A percentile compares a stretch with the other conserved stretches of the same genome.
Conservation (phyloP, 2,329 filamentous ascomycete species). For the Whalleya microplaca region DNA sequence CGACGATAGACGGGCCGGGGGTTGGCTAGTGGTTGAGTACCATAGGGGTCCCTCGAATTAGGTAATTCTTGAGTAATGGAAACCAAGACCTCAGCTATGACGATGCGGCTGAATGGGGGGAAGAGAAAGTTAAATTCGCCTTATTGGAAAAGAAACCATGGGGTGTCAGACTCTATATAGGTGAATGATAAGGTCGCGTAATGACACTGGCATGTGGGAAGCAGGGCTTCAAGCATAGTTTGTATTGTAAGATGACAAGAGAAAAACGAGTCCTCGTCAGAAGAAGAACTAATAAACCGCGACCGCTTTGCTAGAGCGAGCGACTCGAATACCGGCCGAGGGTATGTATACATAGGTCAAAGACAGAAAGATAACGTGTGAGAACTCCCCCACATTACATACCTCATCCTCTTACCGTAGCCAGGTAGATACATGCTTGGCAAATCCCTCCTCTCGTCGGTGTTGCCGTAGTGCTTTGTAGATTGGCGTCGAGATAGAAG, state of each 20-base stretch:
- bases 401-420: not conserved
- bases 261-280: not conserved
- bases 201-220: conserved; percentile 3
- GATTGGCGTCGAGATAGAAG: not conserved
- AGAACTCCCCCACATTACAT: conserved; percentile 5
- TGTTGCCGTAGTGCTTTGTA: not conserved
- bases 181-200: not conserved
- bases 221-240: not conserved
- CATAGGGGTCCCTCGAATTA: conserved; percentile 1
- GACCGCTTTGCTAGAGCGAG: not conserved
- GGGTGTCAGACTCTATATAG: conserved; percentile 19
- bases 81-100: conserved; percentile 14
- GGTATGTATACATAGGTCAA: too few relatives aligned
- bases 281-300: conserved; percentile 5
- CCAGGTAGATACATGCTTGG: conserved; percentile 3
- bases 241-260: not conserved
- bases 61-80: conserved; percentile 22
- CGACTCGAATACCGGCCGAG: not conserved
- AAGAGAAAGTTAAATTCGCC: conserved; percentile 10
- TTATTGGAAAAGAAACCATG: conserved; percentile 5
- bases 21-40: not conserved
- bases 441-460: not conserved
- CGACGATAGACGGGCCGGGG: conserved; percentile 1
- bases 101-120: conserved; percentile 5
- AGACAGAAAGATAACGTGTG: too few relatives aligned